phyloP scores from a whole-genome alignment of 306 rosid genomes.

The Astragalus glycyphyllos region DNA sequence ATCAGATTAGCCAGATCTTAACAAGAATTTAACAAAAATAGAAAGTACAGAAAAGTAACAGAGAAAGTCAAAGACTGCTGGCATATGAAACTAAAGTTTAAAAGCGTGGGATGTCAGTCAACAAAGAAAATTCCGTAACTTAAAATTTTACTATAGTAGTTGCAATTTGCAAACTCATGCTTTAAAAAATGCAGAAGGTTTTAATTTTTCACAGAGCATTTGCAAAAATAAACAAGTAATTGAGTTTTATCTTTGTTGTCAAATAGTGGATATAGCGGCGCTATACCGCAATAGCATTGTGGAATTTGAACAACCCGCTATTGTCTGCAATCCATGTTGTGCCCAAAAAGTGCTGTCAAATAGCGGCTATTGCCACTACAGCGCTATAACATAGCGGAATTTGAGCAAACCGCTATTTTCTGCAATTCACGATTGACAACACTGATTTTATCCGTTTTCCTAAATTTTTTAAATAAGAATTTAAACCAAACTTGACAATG shows the following conservation, averaged over 20 bases:
- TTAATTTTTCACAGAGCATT: not conserved
- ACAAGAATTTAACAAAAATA: conserved; percentile 33
- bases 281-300: no score
- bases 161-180: not conserved
- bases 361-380: no score
- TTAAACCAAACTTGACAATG: not conserved
- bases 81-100: conserved; percentile 6
- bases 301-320: no score
- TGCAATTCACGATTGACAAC: no score
- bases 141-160: not conserved
- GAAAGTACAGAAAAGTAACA: conserved; percentile 17
- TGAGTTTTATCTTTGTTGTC: not conserved
- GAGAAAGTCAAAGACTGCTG: not conserved
- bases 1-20: conserved; percentile 66
- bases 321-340: no score
- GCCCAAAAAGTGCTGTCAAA: no score
- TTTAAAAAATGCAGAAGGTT: no score
- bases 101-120: conserved; percentile 11
- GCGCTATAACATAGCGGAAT: no score
- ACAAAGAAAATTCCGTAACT: not conserved
- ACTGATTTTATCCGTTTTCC: not conserved
- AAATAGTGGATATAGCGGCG: no score
- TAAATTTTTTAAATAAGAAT: not conserved
- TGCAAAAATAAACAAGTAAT: conserved; percentile 1
- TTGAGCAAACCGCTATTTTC: no score